phyloP scores from a whole-genome alignment of 2,329 filamentous ascomycete genomes.

The Colletotrichum karsti region DNA sequence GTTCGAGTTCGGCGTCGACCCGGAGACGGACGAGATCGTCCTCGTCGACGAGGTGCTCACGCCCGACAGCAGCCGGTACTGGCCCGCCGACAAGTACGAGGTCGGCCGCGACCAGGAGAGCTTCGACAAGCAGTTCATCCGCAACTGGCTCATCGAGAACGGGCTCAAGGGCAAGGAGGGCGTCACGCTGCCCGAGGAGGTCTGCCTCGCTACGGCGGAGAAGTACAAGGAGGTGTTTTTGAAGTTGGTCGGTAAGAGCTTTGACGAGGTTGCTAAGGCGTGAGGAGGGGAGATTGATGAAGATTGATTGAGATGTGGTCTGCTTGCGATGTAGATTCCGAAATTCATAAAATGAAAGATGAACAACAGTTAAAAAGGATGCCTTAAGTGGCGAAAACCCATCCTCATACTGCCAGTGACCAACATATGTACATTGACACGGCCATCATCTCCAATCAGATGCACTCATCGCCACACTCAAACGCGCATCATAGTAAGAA shows the following conservation, averaged over 20 bases:
- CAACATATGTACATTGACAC: no score
- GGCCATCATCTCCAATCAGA: no score
- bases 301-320: no score
- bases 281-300: background rate
- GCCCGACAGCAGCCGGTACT: slow-evolving; percentile 86
- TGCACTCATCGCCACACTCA: no score
- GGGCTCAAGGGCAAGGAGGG: slow-evolving; percentile 80
- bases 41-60: slow-evolving; percentile 87
- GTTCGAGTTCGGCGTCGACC: slow-evolving; percentile 74
- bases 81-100: slow-evolving; percentile 78
- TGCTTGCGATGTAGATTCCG: no score
- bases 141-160: slow-evolving; percentile 81
- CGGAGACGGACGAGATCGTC: slow-evolving; percentile 72
- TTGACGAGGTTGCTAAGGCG: slow-evolving; percentile 38
- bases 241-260: slow-evolving; percentile 65
- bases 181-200: slow-evolving; percentile 76
- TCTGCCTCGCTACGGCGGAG: slow-evolving; percentile 72
- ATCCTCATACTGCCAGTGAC: no score
- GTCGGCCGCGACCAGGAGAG: slow-evolving; percentile 80
- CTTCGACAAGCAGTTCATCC: slow-evolving; percentile 87
- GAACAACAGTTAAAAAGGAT: no score
- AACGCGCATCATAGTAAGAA: no score
- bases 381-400: no score
- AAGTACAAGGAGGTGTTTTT: slow-evolving; percentile 79
- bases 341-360: no score